Evolutionary conservation across 176 grass and related monocot genomes (phyloP).

Genomic region (Triticum urartu): DNA sequence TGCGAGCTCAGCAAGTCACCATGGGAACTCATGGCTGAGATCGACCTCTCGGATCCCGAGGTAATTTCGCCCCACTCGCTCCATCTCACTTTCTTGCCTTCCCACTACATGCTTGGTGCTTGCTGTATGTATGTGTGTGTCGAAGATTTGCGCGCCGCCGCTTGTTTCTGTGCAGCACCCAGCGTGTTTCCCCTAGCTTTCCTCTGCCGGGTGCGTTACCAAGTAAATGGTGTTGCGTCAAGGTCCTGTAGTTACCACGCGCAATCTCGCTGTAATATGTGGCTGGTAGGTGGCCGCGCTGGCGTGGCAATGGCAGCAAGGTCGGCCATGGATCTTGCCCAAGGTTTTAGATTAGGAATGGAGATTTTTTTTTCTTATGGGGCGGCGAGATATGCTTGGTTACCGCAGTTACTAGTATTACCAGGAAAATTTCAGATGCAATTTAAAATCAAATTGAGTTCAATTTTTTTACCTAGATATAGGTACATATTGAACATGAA

Average conservation of each 20-base stretch:
- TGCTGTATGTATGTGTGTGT: not conserved
- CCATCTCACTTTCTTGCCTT: not conserved
- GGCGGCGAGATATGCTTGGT: too few species aligned
- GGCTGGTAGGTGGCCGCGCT: not conserved
- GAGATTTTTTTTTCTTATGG: too few species aligned
- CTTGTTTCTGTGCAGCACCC: not conserved
- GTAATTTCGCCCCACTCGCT: slow-evolving; percentile 10
- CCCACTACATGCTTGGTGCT: not conserved
- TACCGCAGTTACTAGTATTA: too few species aligned
- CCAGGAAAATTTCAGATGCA: too few species aligned
- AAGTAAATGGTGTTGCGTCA: not conserved
- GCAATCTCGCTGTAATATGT: not conserved
- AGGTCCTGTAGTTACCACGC: not conserved
- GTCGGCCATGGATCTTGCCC: not conserved
- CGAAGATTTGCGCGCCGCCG: not conserved
- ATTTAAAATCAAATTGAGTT: too few species aligned
- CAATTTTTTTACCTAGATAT: too few species aligned
- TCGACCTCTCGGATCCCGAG: slow-evolving; percentile 27
- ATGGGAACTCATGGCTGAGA: slow-evolving; percentile 44
- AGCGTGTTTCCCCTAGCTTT: not conserved
- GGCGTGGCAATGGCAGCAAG: not conserved
- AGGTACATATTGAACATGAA: too few species aligned
- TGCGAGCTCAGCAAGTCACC: slow-evolving; percentile 36
- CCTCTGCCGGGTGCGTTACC: not conserved
- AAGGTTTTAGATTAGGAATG: too few species aligned